These are phyloP conservation scores for Aspergillus versicolor DNA, from an alignment of 2,329 filamentous ascomycete genomes.

Conservation along the genomic window DNA sequence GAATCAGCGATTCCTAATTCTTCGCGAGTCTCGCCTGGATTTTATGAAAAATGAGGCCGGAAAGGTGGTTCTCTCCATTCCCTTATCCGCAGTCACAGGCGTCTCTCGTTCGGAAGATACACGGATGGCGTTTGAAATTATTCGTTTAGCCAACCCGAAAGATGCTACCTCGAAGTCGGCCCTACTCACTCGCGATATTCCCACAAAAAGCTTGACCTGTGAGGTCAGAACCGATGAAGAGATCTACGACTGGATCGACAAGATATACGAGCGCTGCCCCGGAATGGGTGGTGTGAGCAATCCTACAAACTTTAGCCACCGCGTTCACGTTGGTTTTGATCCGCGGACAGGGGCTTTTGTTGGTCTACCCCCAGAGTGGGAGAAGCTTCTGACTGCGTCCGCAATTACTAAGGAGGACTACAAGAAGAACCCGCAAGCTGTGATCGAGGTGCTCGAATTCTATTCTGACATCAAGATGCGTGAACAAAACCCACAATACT, in stretches of 20 bases:
- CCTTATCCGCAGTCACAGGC: slow-evolving; percentile 81
- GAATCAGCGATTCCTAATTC: slow-evolving; percentile 88
- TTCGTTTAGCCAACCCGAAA: slow-evolving; percentile 61
- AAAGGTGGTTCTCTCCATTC: slow-evolving; percentile 82
- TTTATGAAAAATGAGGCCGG: slow-evolving; percentile 90
- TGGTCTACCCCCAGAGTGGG: slow-evolving; percentile 93
- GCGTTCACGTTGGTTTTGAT: slow-evolving; percentile 96
- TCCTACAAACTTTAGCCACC: slow-evolving; percentile 95
- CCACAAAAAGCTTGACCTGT: slow-evolving; percentile 81
- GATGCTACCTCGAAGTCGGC: slow-evolving; percentile 66
- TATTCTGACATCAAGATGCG: slow-evolving; percentile 68
- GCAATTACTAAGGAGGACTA: slow-evolving; percentile 99
- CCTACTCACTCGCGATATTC: slow-evolving; percentile 74
- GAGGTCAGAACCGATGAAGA: slow-evolving; percentile 95
- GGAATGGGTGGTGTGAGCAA: slow-evolving; percentile 98
- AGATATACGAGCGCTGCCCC: slow-evolving; percentile 93
- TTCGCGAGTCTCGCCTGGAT: slow-evolving; percentile 89
- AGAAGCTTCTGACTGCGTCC: slow-evolving; percentile 90
- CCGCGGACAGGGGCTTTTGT: slow-evolving; percentile 93
- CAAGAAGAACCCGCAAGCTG: slow-evolving; percentile 88
- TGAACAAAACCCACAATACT: slow-evolving; percentile 61
- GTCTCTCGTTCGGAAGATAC: slow-evolving; percentile 89
- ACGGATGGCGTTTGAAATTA: slow-evolving; percentile 92
- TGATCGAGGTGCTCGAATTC: slow-evolving; percentile 66
- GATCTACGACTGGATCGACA: slow-evolving; percentile 98